These are phyloP conservation scores for Macrophomina pseudophaseolina DNA, from an alignment of 2,329 filamentous ascomycete species.

Conservation along the genomic window DNA sequence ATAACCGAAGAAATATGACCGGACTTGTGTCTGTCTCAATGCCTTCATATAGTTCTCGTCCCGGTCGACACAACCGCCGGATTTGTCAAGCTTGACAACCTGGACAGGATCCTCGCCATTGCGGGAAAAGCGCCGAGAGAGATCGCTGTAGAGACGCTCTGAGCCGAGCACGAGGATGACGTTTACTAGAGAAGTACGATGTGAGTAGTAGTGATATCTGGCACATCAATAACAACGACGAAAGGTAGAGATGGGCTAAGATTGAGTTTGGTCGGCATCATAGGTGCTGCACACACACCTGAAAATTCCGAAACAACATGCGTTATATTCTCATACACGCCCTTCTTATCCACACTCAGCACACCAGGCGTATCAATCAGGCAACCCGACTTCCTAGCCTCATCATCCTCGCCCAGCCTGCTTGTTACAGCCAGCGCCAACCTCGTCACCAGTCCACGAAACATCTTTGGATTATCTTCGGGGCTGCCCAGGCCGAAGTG, in stretches of 20 bases:
- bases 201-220: conserved; percentile 1
- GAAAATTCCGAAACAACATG: conserved; percentile 76
- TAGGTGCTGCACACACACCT: conserved; percentile 51
- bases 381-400: conserved; percentile 74
- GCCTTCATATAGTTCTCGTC: conserved; percentile 76
- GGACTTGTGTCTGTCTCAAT: conserved; percentile 75
- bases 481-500: conserved; percentile 78
- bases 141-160: conserved; percentile 74
- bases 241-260: background rate
- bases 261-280: background rate
- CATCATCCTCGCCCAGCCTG: conserved; percentile 75
- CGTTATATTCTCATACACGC: conserved; percentile 75
- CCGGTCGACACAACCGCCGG: conserved; percentile 80
- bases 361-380: conserved; percentile 83
- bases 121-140: conserved; percentile 68
- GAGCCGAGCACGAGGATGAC: conserved; percentile 83
- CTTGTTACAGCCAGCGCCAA: conserved; percentile 80
- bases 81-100: conserved; percentile 80
- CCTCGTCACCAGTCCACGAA: conserved; percentile 73
- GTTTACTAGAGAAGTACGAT: conserved; percentile 61
- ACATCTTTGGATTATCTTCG: conserved; percentile 73
- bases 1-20: conserved; percentile 94
- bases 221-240: background rate
- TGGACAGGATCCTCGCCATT: conserved; percentile 70
- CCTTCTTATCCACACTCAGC: conserved; percentile 66